Base-by-base conservation (phyloP, 768 basidiomycete species). In the Russula lepida region DNA sequence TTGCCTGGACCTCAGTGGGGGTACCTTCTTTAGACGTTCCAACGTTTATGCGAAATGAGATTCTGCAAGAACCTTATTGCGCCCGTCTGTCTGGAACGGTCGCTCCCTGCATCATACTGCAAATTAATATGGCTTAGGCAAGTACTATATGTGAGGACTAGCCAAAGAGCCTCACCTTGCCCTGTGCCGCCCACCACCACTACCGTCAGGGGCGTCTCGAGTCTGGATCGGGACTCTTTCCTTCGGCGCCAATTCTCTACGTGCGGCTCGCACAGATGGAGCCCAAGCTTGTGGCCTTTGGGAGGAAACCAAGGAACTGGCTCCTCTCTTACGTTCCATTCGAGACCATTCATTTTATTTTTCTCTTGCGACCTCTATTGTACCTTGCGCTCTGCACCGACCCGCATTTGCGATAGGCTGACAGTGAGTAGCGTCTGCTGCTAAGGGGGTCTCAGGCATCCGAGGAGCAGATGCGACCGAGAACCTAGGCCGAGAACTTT, bases 41-140 rank as follows among this genome's bases (percentile, higher is more conserved):
- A 52, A 57, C 60, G 41, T 33, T 43, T 62, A 62, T 62, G 49
- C 55, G 50, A 53, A 52, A 62, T 57, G 50, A 56, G 43, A 23
- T 27, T 23, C 28, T 52, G 15, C 27, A 32, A 8, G 28, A 55
- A 59, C 30, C 41, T 32, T 58, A 58, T 39, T 32, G 50, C 50
- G 23, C n/a, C 30, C 58, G 49, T 32, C 30, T 33, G 28, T 43
- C 57, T 51, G 17, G 50, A 59, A 52, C 30, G 23, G 58, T 23
- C 41, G 28, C 37, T 23, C 49, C 19, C 46, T 25, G 17, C 23
- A 59, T n/a, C 23, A 11, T 19, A 17, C 28, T 15, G 15, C 35
- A 37, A 21, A 4, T 15, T 17, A 28, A 37, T n/a, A 19, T 17
- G 6, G 19, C 17, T 32, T 9, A 5, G 21, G 4, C 43, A 44